Evolutionary conservation across 2,329 filamentous ascomycete genomes (phyloP), one percentile per base, ranked within the genome.

Genomic region (Penicillium sp.): DNA sequence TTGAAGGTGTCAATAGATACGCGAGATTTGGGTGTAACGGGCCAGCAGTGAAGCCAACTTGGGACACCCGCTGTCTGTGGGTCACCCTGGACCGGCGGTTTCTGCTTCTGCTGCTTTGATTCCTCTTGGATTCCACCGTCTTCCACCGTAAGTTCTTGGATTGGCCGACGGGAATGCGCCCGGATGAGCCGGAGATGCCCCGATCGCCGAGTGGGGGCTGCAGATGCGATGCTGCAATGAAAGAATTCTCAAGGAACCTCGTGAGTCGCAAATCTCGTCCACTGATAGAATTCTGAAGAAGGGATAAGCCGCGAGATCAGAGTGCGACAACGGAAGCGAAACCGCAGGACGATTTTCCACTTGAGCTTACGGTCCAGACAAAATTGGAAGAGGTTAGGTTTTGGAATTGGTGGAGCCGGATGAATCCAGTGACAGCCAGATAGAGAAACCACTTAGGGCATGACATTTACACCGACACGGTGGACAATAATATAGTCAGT

Each of bases 1-100:
- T 45, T 61, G 58, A 48, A 60, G 59, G 42, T 60, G 53, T 23
- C 49, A 23, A 42, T 28, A 15, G 40, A 42, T 39, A 50, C 52
- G 44, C 52, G 53, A 49, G 47, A 50, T 42, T 58, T 62, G 65
- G 65, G 65, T 62, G 64, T 64, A 66, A 61, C 64, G 63, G 53
- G 40, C 50, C 46, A 39, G 32, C 15, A 43, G 32, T 44, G 32
- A 44, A 44, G 33, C 40, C 31, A 39, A 9, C 15, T 40, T 40
- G 38, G 20, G 38, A 27, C 38, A 8, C 7, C 27, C 31, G 25
- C 48, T 38, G 25, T 31, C 49, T 42, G 45, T 52, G 40, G 48
- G 53, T 49, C 49, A 45, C 35, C 28, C 10, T 42, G 43, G 42
- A 15, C 37, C 28, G 15, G 33, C 32, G 32, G 32, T 15, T 35